These are phyloP conservation scores for Actinomortierella ambigua DNA, from an alignment of 371 early-diverging fungal genomes.

Conservation along the genomic window DNA sequence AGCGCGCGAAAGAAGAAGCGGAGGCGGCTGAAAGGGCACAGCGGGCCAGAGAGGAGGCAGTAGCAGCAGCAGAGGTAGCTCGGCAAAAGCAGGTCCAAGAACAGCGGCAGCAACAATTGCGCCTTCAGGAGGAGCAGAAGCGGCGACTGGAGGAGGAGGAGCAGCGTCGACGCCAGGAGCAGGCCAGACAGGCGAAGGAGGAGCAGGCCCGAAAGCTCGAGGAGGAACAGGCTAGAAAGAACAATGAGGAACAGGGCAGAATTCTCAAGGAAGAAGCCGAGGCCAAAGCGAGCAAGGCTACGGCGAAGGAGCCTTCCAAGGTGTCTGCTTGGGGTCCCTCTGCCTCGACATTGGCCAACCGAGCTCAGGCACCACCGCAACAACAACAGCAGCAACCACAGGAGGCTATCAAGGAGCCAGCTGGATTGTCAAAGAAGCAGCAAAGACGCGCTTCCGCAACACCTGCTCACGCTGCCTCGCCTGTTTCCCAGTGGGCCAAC, in stretches of 20 bases:
- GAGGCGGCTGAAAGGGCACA: slow-evolving; percentile 11
- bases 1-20: slow-evolving; percentile 19
- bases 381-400: too few relatives aligned
- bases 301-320: slow-evolving; percentile 6
- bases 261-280: background rate
- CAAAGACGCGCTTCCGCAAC: too few relatives aligned
- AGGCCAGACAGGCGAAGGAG: slow-evolving; percentile 10
- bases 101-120: slow-evolving; percentile 8
- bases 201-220: slow-evolving; percentile 8
- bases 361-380: slow-evolving; percentile 7
- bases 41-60: slow-evolving; percentile 3
- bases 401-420: too few relatives aligned
- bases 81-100: slow-evolving; percentile 3
- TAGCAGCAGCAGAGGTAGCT: slow-evolving; percentile 6
- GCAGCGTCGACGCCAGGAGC: background rate
- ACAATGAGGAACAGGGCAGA: background rate
- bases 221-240: background rate
- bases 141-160: slow-evolving; percentile 1
- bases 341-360: slow-evolving; percentile 29
- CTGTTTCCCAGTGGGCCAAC: too few relatives aligned
- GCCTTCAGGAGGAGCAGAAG: slow-evolving; percentile 2
- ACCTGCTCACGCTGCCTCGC: too few relatives aligned
- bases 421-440: too few relatives aligned
- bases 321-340: slow-evolving; percentile 42
- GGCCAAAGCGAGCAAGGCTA: background rate